Conservation (phyloP, 169 alveolate species). For the Cryptosporidium viatorum region DNA sequence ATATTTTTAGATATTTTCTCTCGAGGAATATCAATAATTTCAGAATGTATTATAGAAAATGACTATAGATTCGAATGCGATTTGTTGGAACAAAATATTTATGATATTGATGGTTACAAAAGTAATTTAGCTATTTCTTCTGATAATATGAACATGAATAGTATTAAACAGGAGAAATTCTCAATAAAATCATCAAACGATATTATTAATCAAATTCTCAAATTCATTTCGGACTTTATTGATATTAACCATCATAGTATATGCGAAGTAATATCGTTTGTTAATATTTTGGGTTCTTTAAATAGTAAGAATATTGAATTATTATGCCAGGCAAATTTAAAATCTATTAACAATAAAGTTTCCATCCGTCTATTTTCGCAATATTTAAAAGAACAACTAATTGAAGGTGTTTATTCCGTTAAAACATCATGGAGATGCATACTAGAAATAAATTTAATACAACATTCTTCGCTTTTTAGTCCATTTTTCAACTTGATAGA, state of each 20-base stretch:
- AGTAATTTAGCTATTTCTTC: neutral
- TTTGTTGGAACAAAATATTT: neutral
- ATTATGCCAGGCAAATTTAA: neutral
- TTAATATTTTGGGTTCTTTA: neutral
- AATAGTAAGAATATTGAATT: neutral
- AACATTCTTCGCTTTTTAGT: neutral
- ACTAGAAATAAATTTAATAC: constrained; percentile 16
- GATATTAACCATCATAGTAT: constrained; percentile 3
- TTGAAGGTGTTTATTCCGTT: neutral
- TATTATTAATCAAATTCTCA: constrained; percentile 13
- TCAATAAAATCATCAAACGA: neutral
- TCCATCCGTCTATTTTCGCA: neutral
- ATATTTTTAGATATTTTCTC: constrained; percentile 32
- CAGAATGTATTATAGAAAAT: constrained; percentile 26
- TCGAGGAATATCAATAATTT: constrained; percentile 8
- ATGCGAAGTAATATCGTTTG: constrained; percentile 18
- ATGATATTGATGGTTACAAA: neutral
- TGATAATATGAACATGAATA: neutral
- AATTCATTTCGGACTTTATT: neutral
- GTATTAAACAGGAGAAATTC: neutral
- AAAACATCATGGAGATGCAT: constrained; percentile 42
- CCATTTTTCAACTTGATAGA: neutral
- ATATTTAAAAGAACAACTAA: constrained; percentile 3
- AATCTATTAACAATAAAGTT: neutral
- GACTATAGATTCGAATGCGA: neutral